These are phyloP conservation scores for Basipetospora chlamydospora DNA, from an alignment of 2,329 filamentous ascomycete genomes.

Conservation along the genomic window DNA sequence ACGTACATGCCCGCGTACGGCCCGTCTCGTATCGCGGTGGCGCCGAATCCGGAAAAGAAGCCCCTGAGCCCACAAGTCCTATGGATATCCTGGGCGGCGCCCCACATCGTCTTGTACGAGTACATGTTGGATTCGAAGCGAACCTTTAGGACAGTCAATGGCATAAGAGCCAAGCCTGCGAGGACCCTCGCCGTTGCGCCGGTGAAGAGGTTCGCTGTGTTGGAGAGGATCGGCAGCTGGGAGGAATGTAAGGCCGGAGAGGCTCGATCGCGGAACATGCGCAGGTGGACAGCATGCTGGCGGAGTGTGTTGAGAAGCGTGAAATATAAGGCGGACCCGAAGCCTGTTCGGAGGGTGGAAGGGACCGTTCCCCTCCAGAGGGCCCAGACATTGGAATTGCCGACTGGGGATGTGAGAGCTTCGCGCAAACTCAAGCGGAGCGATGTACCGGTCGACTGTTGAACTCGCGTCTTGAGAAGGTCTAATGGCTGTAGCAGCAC, in stretches of 20 bases:
- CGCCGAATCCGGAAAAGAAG: conserved; percentile 88
- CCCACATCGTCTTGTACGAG: conserved; percentile 59
- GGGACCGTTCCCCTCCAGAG: conserved; percentile 91
- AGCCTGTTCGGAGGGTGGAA: conserved; percentile 82
- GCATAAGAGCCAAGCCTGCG: conserved; percentile 87
- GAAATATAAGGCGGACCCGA: conserved; percentile 91
- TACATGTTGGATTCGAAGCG: conserved; percentile 87
- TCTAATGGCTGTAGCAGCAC: conserved; percentile 89
- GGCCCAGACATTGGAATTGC: conserved; percentile 40
- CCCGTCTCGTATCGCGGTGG: conserved; percentile 85
- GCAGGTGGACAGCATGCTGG: conserved; percentile 35
- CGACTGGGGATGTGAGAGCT: conserved; percentile 28
- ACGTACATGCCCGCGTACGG: conserved; percentile 94
- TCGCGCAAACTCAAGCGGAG: conserved; percentile 54
- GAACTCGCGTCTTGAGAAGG: conserved; percentile 88
- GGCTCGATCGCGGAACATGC: conserved; percentile 11
- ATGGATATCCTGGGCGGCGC: conserved; percentile 62
- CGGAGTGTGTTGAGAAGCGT: conserved; percentile 72
- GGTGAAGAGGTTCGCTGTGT: conserved; percentile 70
- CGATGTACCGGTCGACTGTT: conserved; percentile 64
- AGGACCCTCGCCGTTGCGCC: conserved; percentile 73
- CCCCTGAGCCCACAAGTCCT: conserved; percentile 60
- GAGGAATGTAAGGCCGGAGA: conserved; percentile 36
- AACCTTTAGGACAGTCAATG: conserved; percentile 90
- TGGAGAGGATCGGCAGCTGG: conserved; percentile 66